phyloP scores from a whole-genome alignment of 495 filamentous ascomycete species.

The Penicillium paradoxum region DNA sequence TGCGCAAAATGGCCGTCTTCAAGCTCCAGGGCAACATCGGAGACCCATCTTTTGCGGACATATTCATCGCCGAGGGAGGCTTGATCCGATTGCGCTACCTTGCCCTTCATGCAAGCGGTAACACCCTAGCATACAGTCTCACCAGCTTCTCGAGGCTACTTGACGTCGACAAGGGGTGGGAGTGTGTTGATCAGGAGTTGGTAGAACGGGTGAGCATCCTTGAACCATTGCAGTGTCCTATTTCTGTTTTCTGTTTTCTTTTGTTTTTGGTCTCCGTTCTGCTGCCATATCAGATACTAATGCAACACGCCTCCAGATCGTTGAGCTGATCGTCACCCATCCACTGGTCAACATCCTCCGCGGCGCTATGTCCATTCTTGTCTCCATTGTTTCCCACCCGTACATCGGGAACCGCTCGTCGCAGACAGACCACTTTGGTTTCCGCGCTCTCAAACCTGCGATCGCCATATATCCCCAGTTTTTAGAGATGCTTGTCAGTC shows the following conservation, averaged over 20 bases:
- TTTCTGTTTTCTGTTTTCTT: background rate
- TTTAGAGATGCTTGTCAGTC: conserved; percentile 84
- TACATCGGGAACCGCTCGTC: conserved; percentile 41
- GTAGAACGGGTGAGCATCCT: conserved; percentile 56
- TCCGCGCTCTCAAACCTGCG: conserved; percentile 86
- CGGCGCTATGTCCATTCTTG: conserved; percentile 93
- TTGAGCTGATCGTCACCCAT: conserved; percentile 91
- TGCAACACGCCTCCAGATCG: conserved; percentile 50
- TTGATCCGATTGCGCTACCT: conserved; percentile 74
- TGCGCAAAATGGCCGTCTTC: conserved; percentile 98
- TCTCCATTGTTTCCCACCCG: conserved; percentile 84
- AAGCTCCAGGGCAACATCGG: conserved; percentile 91
- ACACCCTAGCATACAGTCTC: conserved; percentile 91
- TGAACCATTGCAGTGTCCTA: background rate
- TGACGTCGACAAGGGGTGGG: conserved; percentile 98
- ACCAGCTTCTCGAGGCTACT: conserved; percentile 80
- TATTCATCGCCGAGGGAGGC: conserved; percentile 88
- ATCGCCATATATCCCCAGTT: conserved; percentile 89
- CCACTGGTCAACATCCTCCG: conserved; percentile 96
- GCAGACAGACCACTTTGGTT: conserved; percentile 63
- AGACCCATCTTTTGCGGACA: conserved; percentile 93
- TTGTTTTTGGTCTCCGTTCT: too few relatives aligned
- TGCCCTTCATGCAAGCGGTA: conserved; percentile 78
- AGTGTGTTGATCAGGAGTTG: conserved; percentile 62
- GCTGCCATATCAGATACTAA: background rate